Conservation (phyloP, 306 rosid species). For the Quillaja saponaria region DNA sequence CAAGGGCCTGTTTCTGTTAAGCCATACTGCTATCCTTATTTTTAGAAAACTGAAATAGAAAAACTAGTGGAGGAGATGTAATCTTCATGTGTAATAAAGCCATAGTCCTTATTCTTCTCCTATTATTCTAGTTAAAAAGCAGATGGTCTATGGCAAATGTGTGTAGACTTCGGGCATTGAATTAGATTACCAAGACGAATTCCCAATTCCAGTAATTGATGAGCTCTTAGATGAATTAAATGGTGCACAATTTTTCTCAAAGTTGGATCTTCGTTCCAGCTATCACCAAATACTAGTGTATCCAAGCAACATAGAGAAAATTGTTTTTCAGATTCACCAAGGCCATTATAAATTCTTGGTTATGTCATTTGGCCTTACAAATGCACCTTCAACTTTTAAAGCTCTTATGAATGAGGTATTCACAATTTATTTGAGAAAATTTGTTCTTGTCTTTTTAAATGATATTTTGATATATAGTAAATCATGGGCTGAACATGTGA, state of each 20-base stretch:
- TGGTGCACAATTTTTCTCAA: not conserved
- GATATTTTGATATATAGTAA: not conserved
- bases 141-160: not conserved
- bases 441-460: not conserved
- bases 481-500: not conserved
- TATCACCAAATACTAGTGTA: not conserved
- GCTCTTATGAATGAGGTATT: not conserved
- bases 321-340: not conserved
- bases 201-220: not conserved
- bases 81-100: not conserved
- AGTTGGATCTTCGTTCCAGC: not conserved
- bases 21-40: not conserved
- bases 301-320: not conserved
- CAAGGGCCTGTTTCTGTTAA: not conserved
- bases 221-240: not conserved
- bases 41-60: not conserved
- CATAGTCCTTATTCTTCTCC: not conserved
- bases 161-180: not conserved
- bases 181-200: not conserved
- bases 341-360: not conserved
- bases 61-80: not conserved
- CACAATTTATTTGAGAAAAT: not conserved
- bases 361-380: not conserved
- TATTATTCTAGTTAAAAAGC: not conserved
- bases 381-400: not conserved